Percentiles rank a stretch among this genome's conserved stretches.
Conservation (phyloP, 148 eudicot species). For the Vaccinium vitisidaea region DNA sequence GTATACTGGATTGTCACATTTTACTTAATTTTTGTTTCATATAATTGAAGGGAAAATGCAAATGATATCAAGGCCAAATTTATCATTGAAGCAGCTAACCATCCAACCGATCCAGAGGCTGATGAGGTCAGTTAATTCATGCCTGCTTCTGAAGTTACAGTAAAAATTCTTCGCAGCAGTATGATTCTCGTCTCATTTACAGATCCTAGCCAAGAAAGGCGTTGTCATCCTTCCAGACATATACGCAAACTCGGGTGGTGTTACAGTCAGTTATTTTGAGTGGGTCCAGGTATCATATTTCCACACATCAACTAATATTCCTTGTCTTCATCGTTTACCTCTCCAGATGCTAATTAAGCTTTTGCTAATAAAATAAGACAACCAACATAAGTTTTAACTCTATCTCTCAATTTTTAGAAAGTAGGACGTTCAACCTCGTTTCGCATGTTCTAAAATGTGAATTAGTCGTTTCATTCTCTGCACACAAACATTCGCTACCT, state of each 20-base stretch:
- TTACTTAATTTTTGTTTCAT: background rate
- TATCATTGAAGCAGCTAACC: constrained; percentile 95
- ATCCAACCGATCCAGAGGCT: constrained; percentile 98
- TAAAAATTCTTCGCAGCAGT: background rate
- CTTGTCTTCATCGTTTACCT: background rate
- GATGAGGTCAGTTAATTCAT: constrained; percentile 66
- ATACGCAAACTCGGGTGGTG: constrained; percentile 95
- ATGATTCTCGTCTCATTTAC: constrained; percentile 24
- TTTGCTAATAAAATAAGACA: background rate
- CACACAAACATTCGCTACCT: background rate
- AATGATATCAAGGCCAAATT: constrained; percentile 87
- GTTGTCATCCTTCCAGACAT: constrained; percentile 92
- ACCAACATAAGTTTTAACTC: background rate
- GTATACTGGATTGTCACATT: background rate
- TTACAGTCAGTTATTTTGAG: constrained; percentile 97
- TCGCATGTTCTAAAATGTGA: background rate
- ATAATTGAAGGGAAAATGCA: constrained; percentile 78
- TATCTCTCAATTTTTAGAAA: background rate
- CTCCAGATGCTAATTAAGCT: background rate
- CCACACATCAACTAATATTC: background rate
- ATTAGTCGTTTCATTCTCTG: background rate
- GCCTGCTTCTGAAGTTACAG: constrained; percentile 1
- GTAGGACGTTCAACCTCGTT: background rate
- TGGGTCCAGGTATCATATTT: constrained; percentile 89
- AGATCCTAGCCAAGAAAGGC: constrained; percentile 91